Base-by-base conservation (phyloP, 148 eudicot species). In the Nepenthes mirabilis region DNA sequence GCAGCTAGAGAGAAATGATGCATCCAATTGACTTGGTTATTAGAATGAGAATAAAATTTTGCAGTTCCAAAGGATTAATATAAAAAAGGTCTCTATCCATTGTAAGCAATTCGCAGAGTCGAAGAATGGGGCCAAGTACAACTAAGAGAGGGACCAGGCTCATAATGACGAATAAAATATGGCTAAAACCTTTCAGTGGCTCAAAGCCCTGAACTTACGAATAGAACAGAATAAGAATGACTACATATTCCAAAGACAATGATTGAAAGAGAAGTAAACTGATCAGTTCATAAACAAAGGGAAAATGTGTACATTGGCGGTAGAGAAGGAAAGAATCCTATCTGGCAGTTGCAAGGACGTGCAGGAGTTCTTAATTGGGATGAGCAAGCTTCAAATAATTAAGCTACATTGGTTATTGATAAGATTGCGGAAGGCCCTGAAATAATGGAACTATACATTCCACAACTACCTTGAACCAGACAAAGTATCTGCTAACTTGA, bases 341-440 rank as follows among this genome's bases (percentile, higher is more conserved):
- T 34, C 52, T 52, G 65, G 61, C 71, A 75, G 56, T 71, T 51
- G 68, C 66, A 33, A 68, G 65, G 74, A 79, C 77, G 79, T 72
- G 79, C 62, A 48, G 23, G 49, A 35, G 59, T 68, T 40, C 45
- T 40, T 40, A 3, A 40, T 40, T 8, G 8, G 45, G 23, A 23
- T 23, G 23, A 23, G 8, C 8, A 40, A 40, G 8, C 45, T 40
- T 8, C 4, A 40, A 40, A 40, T 40, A 4, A 40, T 40, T 40
- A 40, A 3, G 8, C 45, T 40, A 40, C 45, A 40, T 3, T 40
- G 8, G 45, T 3, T 40, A 40, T 40, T 40, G 45, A 40, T 40
- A 40, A 40, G 4, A 40, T 40, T 8, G 8, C 45, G 8, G 45
- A 40, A 40, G 45, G 45, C 45, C 45, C 45, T 4, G 45, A 3